Conservation (phyloP, 2,329 filamentous ascomycete species). For the Phoma sp. region DNA sequence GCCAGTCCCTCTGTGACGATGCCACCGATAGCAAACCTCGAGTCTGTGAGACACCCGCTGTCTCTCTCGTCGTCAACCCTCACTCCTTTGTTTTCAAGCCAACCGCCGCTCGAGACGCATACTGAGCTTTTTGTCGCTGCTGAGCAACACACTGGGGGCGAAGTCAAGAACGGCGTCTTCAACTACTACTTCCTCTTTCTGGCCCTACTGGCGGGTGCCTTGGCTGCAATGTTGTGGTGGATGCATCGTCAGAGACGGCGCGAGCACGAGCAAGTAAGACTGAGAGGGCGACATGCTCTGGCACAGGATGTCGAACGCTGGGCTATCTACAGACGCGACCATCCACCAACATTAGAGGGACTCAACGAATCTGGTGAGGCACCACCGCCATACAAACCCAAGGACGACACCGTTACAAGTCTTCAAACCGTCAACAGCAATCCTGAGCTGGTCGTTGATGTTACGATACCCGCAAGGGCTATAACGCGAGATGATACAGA, state of each 20-base stretch:
- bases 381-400: constrained; percentile 66
- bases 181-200: constrained; percentile 66
- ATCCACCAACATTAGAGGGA: constrained; percentile 58
- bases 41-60: neutral
- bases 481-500: constrained; percentile 47
- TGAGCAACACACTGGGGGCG: constrained; percentile 3
- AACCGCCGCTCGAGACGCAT: neutral
- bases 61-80: neutral
- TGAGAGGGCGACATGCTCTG: constrained; percentile 43
- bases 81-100: neutral
- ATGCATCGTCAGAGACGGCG: constrained; percentile 54
- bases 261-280: constrained; percentile 36
- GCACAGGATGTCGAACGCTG: constrained; percentile 48
- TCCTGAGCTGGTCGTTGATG: neutral
- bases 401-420: constrained; percentile 31
- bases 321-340: constrained; percentile 33
- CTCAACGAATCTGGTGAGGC: constrained; percentile 70
- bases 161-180: constrained; percentile 37
- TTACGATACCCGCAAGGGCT: constrained; percentile 50
- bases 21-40: neutral
- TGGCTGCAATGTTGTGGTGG: constrained; percentile 53
- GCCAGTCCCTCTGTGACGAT: constrained; percentile 1
- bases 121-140: constrained; percentile 19
- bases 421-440: constrained; percentile 8
- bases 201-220: constrained; percentile 57